Conservation (phyloP, 345 rosid genomes). For the Aegle marmelos region DNA sequence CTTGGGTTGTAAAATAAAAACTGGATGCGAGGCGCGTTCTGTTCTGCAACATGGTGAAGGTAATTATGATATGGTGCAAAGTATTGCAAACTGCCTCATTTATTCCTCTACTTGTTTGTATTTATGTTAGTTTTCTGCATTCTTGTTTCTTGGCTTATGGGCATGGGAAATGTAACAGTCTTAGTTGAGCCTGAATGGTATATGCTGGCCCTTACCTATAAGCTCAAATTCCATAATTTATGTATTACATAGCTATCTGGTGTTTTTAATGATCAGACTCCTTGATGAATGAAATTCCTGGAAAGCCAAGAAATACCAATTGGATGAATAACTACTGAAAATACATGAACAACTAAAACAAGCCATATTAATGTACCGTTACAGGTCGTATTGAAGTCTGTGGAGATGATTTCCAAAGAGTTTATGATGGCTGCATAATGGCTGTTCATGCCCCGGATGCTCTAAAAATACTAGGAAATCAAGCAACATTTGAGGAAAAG, state of each 20-base stretch:
- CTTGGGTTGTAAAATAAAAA: slow-evolving; percentile 65
- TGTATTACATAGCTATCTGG: background rate
- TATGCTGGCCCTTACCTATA: too few species aligned
- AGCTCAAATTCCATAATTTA: too few species aligned
- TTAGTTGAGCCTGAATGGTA: too few species aligned
- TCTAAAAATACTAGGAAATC: slow-evolving; percentile 51
- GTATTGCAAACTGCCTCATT: background rate
- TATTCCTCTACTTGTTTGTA: background rate
- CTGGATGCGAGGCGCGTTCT: slow-evolving; percentile 47
- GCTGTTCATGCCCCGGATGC: slow-evolving; percentile 86
- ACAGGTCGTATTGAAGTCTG: slow-evolving; percentile 50
- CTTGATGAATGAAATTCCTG: background rate
- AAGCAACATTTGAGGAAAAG: slow-evolving; percentile 67
- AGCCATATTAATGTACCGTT: background rate
- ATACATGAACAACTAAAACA: background rate
- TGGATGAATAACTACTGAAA: background rate
- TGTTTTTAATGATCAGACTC: background rate
- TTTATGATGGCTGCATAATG: slow-evolving; percentile 52
- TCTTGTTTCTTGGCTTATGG: background rate
- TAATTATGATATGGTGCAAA: background rate
- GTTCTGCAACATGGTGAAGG: slow-evolving; percentile 44
- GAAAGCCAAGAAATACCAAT: background rate
- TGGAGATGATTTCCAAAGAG: slow-evolving; percentile 49
- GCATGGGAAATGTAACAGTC: too few species aligned
- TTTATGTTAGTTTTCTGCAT: background rate